A percentile compares a stretch with the other conserved stretches of the same genome.
Evolutionary conservation across 2,329 filamentous ascomycete genomes (phyloP).

Genomic region (Ophiostoma fasciatum): DNA sequence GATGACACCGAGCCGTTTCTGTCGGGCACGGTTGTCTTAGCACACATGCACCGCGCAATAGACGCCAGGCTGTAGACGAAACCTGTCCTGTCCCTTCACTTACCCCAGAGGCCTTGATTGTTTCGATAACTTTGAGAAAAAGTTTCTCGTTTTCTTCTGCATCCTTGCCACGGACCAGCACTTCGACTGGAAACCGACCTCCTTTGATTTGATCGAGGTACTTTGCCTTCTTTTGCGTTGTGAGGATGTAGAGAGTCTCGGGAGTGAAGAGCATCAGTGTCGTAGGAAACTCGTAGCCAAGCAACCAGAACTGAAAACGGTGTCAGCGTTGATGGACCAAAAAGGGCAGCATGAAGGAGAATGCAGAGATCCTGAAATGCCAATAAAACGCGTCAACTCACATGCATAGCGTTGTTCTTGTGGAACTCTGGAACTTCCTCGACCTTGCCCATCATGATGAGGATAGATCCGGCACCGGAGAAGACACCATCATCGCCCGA

Average conservation of each 20-base stretch:
- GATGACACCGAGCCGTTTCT: conserved; percentile 83
- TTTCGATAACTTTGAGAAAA: conserved; percentile 68
- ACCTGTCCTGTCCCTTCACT: too few relatives aligned
- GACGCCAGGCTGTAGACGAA: background rate
- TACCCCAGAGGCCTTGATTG: conserved; percentile 78
- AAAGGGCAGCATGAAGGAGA: too few relatives aligned
- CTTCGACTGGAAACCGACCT: conserved; percentile 82
- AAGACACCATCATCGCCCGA: conserved; percentile 77
- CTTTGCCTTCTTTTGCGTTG: conserved; percentile 95
- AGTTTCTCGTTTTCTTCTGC: conserved; percentile 82
- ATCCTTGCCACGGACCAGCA: conserved; percentile 85
- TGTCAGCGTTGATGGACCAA: too few relatives aligned
- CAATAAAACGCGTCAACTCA: conserved; percentile 23
- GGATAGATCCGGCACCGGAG: conserved; percentile 70
- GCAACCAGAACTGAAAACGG: conserved; percentile 80
- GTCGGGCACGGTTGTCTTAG: conserved; percentile 4
- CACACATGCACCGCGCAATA: background rate
- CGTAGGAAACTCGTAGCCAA: conserved; percentile 96
- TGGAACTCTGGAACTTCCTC: conserved; percentile 76
- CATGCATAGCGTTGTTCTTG: conserved; percentile 95
- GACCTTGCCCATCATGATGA: conserved; percentile 89
- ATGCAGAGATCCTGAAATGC: background rate
- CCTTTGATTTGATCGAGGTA: conserved; percentile 86
- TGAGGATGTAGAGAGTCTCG: conserved; percentile 81
- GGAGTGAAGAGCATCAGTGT: conserved; percentile 86